Evolutionary conservation across 371 early-diverging fungal genomes (phyloP).

Genomic region (Lichtheimia corymbifera): DNA sequence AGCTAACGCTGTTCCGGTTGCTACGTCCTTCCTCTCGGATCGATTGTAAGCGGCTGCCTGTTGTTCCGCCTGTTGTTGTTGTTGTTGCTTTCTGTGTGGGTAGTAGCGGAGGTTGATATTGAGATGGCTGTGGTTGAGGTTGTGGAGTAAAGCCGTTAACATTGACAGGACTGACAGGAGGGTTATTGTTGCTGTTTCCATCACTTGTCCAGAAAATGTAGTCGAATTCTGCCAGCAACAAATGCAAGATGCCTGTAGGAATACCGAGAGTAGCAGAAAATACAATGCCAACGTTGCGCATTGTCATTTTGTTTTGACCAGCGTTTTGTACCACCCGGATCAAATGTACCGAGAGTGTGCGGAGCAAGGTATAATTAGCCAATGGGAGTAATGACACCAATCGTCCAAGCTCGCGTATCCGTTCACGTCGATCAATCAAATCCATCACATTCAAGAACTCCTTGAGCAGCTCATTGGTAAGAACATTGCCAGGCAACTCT

Average conservation of each 20-base stretch:
- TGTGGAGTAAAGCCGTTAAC: background rate
- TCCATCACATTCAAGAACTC: slow-evolving; percentile 78
- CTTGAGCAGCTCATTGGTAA: slow-evolving; percentile 76
- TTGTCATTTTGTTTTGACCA: slow-evolving; percentile 67
- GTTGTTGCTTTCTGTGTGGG: slow-evolving; percentile 8
- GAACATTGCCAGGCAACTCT: slow-evolving; percentile 83
- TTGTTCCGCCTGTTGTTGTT: slow-evolving; percentile 1
- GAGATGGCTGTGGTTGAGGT: background rate
- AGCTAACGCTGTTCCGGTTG: slow-evolving; percentile 56
- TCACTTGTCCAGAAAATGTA: slow-evolving; percentile 46
- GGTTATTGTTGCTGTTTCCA: slow-evolving; percentile 1
- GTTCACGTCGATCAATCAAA: slow-evolving; percentile 51
- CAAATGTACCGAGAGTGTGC: slow-evolving; percentile 61
- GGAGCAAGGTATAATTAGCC: slow-evolving; percentile 60
- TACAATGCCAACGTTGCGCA: slow-evolving; percentile 71
- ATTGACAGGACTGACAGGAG: background rate
- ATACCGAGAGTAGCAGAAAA: slow-evolving; percentile 71
- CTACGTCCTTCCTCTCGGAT: slow-evolving; percentile 41
- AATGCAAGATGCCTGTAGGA: slow-evolving; percentile 61
- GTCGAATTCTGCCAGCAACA: slow-evolving; percentile 65
- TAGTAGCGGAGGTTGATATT: background rate
- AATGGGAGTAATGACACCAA: slow-evolving; percentile 57
- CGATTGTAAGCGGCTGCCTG: slow-evolving; percentile 6
- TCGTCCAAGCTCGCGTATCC: slow-evolving; percentile 51
- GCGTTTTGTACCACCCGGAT: slow-evolving; percentile 57